Conservation (phyloP, 2,329 filamentous ascomycete species). For the Fusarium verrucosum region DNA sequence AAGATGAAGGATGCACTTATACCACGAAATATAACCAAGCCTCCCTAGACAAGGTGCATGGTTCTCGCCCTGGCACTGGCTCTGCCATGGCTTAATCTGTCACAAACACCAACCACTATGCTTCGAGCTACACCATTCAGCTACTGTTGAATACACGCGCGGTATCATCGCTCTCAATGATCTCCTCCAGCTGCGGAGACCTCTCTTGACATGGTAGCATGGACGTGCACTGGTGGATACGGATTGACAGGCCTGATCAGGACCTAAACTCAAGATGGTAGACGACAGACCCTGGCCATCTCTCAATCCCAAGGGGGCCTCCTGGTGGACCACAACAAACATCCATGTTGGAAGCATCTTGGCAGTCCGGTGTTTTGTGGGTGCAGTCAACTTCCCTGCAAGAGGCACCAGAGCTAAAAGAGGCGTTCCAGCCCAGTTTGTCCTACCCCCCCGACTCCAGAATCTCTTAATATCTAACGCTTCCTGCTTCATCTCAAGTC, state of each 20-base stretch:
- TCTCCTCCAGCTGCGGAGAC: neutral
- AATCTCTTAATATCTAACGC: constrained; percentile 45
- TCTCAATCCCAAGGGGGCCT: constrained; percentile 38
- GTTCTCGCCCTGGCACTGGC: constrained; percentile 11
- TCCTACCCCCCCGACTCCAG: constrained; percentile 35
- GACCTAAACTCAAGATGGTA: constrained; percentile 6
- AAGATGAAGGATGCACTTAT: constrained; percentile 19
- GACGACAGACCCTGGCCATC: constrained; percentile 8
- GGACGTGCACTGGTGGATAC: constrained; percentile 15
- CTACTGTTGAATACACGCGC: neutral
- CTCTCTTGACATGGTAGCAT: too few relatives aligned
- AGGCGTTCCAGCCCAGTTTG: constrained; percentile 35
- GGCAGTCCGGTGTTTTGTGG: constrained; percentile 44
- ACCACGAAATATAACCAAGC: constrained; percentile 1
- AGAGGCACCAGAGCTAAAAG: constrained; percentile 35
- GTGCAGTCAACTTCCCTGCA: constrained; percentile 38
- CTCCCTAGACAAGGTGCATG: constrained; percentile 6
- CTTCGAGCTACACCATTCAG: neutral
- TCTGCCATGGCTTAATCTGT: constrained; percentile 5
- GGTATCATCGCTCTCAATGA: neutral
- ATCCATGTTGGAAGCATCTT: constrained; percentile 33
- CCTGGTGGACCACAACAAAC: constrained; percentile 33
- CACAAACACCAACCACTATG: neutral
- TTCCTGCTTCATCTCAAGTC: constrained; percentile 36
- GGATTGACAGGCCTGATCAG: constrained; percentile 14